Evolutionary conservation across 176 grass and related monocot species (phyloP), one percentile per base, ranked within the genome.

Genomic region (Leersia perrieri): DNA sequence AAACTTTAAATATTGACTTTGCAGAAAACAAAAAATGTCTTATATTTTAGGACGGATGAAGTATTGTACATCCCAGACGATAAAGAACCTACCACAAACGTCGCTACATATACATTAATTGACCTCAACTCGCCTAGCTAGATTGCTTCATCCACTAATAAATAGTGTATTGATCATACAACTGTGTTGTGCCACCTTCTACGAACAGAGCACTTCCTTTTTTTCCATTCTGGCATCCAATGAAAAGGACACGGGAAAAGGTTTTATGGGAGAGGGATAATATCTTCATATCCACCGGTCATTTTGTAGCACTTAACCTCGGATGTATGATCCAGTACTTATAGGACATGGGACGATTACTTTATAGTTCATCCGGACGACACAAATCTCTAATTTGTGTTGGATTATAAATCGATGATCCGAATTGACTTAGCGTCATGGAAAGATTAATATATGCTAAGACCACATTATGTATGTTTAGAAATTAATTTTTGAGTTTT

Each of bases 181-280:
- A 25, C 64, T 36, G 33, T 68, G 77, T 36, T 33, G 11, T 65
- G 27, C 15, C 23, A 31, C 20, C 31, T 65, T 68, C 22, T 18
- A 53, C n/a, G n/a, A n/a, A n/a, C 22, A 79, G 31, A 28, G 47
- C 6, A 26, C 0, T 28, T 61, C 15, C 14, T 53, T 53, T 22
- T 16, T 70, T 70, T 80, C 49, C 66, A 80, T 80, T 70, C 66
- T 69, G 45, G 33, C 45, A 58, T 20, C 78, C 34, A 60, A 70
- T 5, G 64, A 20, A 38, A 80, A 68, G 77, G n/a, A 7, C 44
- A 53, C 34, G 27, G 16, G 47, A 38, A 68, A 80, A 55, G 44
- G 14, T 22, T 38, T 55, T 55, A 18, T 55, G 29, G 22, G 77
- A 80, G 42, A 68, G 41, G 41, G 63, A 47, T n/a, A 14, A 35